Conservation (phyloP, 257 asterid genomes). For the Echium plantagineum region DNA sequence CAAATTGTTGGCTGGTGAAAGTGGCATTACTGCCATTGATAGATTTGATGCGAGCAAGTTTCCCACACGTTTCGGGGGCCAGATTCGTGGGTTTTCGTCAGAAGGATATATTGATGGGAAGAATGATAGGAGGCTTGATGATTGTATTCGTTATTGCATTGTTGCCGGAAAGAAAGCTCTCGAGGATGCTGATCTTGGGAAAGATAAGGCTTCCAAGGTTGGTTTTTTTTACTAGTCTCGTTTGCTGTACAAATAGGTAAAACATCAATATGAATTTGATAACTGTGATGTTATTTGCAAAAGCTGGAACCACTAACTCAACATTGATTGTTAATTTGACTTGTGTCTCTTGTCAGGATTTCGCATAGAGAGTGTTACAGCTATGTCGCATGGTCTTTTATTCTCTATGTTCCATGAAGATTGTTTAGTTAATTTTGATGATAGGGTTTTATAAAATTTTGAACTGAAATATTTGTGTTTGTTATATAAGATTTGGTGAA, state of each 20-base stretch:
- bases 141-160: slow-evolving; percentile 41
- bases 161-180: slow-evolving; percentile 51
- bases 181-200: slow-evolving; percentile 40
- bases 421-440: no score
- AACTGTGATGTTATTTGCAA: no score
- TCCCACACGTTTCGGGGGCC: slow-evolving; percentile 49
- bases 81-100: slow-evolving; percentile 40
- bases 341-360: no score
- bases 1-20: slow-evolving; percentile 36
- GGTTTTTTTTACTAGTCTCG: background rate
- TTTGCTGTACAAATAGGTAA: no score
- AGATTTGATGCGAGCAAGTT: slow-evolving; percentile 47
- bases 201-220: slow-evolving; percentile 27
- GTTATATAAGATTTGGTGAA: no score
- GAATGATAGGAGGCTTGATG: slow-evolving; percentile 48
- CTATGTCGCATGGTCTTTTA: background rate
- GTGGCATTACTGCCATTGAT: slow-evolving; percentile 40
- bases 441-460: no score
- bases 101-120: slow-evolving; percentile 51
- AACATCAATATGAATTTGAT: no score
- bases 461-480: no score
- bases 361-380: no score
- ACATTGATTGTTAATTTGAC: no score
- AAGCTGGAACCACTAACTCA: no score
- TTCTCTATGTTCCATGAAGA: no score